A percentile compares a stretch with the other conserved stretches of the same genome.
phyloP scores from a whole-genome alignment of 352 stramenopile genomes.

The Phytopythium aichiense region DNA sequence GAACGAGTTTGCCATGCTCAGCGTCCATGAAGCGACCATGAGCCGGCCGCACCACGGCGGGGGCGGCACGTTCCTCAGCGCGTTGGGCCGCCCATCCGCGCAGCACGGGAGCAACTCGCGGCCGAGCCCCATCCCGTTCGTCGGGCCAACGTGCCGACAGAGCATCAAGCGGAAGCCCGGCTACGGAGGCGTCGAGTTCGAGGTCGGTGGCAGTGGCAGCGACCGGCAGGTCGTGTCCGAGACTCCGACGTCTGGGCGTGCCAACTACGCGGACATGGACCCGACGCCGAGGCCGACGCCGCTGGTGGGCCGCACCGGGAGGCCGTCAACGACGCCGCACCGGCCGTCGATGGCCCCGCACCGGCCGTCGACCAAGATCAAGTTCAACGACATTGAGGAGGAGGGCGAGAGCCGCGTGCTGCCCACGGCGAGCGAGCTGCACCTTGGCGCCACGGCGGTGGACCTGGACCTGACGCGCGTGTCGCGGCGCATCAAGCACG shows the following conservation, averaged over 20 bases:
- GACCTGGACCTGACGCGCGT: constrained; percentile 53
- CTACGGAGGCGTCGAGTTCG: constrained; percentile 12
- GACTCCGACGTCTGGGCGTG: constrained; percentile 22
- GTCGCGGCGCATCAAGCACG: constrained; percentile 41
- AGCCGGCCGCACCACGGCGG: constrained; percentile 21
- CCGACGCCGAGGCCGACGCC: constrained; percentile 8
- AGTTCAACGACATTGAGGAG: constrained; percentile 66
- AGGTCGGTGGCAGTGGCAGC: constrained; percentile 17
- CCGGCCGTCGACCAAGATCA: constrained; percentile 23
- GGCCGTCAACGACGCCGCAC: neutral
- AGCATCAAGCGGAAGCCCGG: constrained; percentile 36
- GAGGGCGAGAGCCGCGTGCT: constrained; percentile 13
- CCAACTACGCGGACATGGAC: constrained; percentile 23
- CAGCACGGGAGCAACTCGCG: constrained; percentile 19
- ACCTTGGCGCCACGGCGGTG: constrained; percentile 26
- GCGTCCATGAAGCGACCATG: constrained; percentile 62
- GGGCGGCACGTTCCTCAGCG: constrained; percentile 50
- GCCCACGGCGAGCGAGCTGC: constrained; percentile 9
- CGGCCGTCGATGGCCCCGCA: constrained; percentile 10
- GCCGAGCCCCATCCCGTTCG: constrained; percentile 40
- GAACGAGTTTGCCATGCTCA: constrained; percentile 81
- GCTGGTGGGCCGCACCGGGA: neutral
- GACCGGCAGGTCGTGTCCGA: constrained; percentile 14
- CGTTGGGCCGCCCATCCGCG: constrained; percentile 20
- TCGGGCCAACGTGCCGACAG: constrained; percentile 38